Evolutionary conservation across 345 rosid species (phyloP).

Genomic region (Eucalyptus urophylla): DNA sequence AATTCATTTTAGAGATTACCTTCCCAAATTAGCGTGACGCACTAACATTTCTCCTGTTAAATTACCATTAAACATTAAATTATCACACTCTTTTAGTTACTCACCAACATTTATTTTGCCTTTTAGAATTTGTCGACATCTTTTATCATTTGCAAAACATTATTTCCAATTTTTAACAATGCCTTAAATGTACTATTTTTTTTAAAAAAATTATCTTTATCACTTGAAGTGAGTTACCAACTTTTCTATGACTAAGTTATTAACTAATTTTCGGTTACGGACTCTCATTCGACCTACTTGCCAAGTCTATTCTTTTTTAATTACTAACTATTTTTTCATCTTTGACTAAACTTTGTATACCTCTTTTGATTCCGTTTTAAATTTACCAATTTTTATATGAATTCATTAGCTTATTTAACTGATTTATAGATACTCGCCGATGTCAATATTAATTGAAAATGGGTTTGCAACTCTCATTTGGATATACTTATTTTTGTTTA

Average conservation of each 20-base stretch:
- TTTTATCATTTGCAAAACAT: no score
- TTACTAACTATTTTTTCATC: background rate
- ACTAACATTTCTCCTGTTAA: background rate
- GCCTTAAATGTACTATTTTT: background rate
- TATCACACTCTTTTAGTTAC: background rate
- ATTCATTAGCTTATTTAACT: background rate
- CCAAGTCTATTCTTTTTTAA: background rate
- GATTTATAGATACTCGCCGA: background rate
- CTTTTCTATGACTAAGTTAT: background rate
- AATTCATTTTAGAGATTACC: background rate
- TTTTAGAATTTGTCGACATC: background rate
- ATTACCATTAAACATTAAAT: background rate
- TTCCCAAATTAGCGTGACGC: background rate
- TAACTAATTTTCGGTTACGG: fast-evolving
- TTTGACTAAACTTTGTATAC: background rate
- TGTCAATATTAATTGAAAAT: background rate
- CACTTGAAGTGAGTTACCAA: background rate
- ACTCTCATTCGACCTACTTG: background rate
- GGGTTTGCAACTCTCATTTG: background rate
- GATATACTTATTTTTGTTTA: background rate
- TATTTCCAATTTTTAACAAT: no score
- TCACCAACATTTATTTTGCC: background rate
- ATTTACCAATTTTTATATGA: background rate
- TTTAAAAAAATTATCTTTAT: background rate
- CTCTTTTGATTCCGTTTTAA: background rate